These are phyloP conservation scores for Malania oleifera DNA, from an alignment of 164 flowering plant genomes.

Conservation along the genomic window DNA sequence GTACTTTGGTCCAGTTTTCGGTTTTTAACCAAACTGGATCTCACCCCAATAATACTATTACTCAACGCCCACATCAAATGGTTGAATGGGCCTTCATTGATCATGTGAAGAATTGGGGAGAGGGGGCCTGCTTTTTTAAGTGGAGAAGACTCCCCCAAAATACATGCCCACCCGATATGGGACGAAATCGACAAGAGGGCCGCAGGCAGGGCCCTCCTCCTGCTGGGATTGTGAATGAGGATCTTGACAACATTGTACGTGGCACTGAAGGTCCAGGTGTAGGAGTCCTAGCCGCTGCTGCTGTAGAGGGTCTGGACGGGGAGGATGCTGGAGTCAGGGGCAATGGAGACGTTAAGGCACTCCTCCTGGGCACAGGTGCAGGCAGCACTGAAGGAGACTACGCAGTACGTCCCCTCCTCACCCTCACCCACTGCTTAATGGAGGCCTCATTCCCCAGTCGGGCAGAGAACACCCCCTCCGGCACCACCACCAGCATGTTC, in stretches of 20 bases:
- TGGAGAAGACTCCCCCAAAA: no score
- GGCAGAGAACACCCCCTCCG: conserved; percentile 66
- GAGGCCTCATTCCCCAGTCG: conserved; percentile 86
- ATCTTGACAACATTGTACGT: conserved; percentile 24
- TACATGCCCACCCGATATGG: no score
- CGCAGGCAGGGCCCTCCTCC: conserved; percentile 96
- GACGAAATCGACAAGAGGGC: conserved; percentile 81
- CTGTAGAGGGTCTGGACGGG: conserved; percentile 80
- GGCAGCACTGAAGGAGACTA: conserved; percentile 68
- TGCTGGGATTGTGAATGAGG: conserved; percentile 78
- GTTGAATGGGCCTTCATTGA: no score
- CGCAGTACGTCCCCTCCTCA: conserved; percentile 49
- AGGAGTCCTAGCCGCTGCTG: conserved; percentile 78
- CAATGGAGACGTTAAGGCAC: conserved; percentile 53
- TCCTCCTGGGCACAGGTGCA: conserved; percentile 89
- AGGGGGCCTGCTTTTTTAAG: no score
- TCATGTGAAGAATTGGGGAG: no score
- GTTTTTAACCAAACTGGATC: no score
- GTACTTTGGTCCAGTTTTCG: no score
- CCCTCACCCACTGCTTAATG: conserved; percentile 47
- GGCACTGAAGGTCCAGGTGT: conserved; percentile 66
- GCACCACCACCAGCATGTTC: conserved; percentile 77
- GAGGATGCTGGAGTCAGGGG: conserved; percentile 58
- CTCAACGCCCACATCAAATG: no score
- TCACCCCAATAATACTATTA: no score